Conservation (phyloP, 2,329 filamentous ascomycete species). For the Aspergillus sp. region DNA sequence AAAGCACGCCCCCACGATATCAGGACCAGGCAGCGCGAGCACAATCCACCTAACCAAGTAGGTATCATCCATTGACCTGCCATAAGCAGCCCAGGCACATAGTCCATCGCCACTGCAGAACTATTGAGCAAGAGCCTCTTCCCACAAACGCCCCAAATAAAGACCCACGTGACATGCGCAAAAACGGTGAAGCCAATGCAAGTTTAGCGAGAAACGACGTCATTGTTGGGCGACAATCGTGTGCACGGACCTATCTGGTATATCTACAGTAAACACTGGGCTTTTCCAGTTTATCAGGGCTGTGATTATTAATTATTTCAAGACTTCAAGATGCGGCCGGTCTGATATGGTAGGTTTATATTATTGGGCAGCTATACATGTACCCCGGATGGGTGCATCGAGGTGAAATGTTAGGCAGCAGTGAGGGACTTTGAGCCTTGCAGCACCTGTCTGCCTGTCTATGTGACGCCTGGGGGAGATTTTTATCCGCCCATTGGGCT, state of each 20-base stretch:
- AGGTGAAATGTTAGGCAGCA: neutral
- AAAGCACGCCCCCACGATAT: too few species aligned
- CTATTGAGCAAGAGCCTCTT: neutral
- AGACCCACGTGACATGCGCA: neutral
- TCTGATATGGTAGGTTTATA: neutral
- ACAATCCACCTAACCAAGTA: too few species aligned
- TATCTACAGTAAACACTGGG: neutral
- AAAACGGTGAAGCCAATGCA: neutral
- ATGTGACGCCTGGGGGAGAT: neutral
- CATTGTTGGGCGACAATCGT: neutral
- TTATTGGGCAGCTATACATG: too few species aligned
- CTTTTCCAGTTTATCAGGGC: too few species aligned
- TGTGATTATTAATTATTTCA: too few species aligned
- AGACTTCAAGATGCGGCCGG: neutral
- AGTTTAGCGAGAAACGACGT: conserved; percentile 1
- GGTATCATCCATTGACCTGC: too few species aligned
- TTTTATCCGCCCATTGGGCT: neutral
- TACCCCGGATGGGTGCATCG: neutral
- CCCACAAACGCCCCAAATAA: neutral
- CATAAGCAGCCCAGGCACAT: too few species aligned
- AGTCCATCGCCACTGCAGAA: too few species aligned
- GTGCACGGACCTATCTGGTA: neutral
- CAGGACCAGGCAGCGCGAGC: too few species aligned
- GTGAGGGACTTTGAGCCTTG: neutral
- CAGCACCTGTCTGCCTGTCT: neutral